These are phyloP conservation scores for Cystofilobasidium macerans DNA, from an alignment of 768 basidiomycete species.

Conservation along the genomic window DNA sequence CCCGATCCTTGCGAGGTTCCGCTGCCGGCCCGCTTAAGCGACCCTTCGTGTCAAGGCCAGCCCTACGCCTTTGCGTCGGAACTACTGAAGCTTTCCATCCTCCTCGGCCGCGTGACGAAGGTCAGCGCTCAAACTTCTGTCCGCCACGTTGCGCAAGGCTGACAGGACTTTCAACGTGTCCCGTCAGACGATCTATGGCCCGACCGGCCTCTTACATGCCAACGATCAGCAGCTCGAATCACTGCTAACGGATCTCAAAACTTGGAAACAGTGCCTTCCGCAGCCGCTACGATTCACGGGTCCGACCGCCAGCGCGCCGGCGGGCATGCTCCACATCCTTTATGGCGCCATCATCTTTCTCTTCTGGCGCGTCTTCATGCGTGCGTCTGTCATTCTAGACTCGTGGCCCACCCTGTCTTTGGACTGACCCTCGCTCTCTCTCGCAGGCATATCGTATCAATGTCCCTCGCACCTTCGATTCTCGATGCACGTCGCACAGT, in stretches of 20 bases:
- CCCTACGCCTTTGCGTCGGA: conserved; percentile 62
- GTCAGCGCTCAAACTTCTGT: conserved; percentile 29
- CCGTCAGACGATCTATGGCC: conserved; percentile 42
- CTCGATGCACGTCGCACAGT: conserved; percentile 59
- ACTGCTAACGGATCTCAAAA: conserved; percentile 41
- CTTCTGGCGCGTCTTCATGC: conserved; percentile 57
- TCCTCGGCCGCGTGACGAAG: conserved; percentile 83
- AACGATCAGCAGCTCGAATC: conserved; percentile 64
- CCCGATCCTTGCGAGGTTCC: conserved; percentile 47
- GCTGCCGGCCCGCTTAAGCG: background rate
- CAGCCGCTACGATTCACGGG: conserved; percentile 68
- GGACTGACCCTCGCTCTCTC: conserved; percentile 65
- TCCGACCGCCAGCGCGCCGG: conserved; percentile 43
- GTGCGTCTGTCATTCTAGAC: conserved; percentile 70
- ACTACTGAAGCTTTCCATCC: conserved; percentile 77
- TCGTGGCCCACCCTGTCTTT: conserved; percentile 74
- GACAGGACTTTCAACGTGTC: background rate
- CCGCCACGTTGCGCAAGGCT: too few relatives aligned
- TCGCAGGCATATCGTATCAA: conserved; percentile 65
- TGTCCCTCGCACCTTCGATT: conserved; percentile 50
- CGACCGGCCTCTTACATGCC: conserved; percentile 73
- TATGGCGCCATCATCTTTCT: conserved; percentile 89
- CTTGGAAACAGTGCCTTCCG: conserved; percentile 70
- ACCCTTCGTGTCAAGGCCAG: conserved; percentile 19
- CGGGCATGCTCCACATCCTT: conserved; percentile 76